phyloP scores from a whole-genome alignment of 2,329 filamentous ascomycete genomes.

The Tolypocladium endophyticum region DNA sequence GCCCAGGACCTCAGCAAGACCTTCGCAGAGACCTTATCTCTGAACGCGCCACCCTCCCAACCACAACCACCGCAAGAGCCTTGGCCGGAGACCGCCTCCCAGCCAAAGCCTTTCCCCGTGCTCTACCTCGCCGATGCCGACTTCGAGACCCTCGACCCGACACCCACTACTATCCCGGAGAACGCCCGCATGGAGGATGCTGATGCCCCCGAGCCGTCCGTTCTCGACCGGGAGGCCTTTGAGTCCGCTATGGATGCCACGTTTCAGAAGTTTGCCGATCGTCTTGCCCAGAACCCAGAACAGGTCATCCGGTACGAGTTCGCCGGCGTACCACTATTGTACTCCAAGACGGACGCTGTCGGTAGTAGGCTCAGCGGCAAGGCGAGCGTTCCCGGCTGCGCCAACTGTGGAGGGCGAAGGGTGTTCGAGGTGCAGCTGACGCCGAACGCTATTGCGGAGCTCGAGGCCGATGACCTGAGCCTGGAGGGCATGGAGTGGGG shows the following conservation, averaged over 20 bases:
- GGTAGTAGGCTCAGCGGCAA: slow-evolving; percentile 48
- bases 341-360: slow-evolving; percentile 65
- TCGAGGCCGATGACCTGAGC: slow-evolving; percentile 66
- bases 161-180: slow-evolving; percentile 36
- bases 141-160: slow-evolving; percentile 71
- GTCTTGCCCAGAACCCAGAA: slow-evolving; percentile 69
- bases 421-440: slow-evolving; percentile 89
- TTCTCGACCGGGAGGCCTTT: slow-evolving; percentile 59
- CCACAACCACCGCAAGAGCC: slow-evolving; percentile 43
- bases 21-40: slow-evolving; percentile 66
- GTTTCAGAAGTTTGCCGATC: slow-evolving; percentile 73
- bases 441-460: slow-evolving; percentile 78
- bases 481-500: slow-evolving; percentile 97
- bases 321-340: slow-evolving; percentile 62
- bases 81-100: slow-evolving; percentile 60
- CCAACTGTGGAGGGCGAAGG: slow-evolving; percentile 61
- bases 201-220: slow-evolving; percentile 26
- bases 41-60: slow-evolving; percentile 43
- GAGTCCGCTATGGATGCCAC: slow-evolving; percentile 65
- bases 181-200: slow-evolving; percentile 33
- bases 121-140: slow-evolving; percentile 81
- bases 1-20: slow-evolving; percentile 39
- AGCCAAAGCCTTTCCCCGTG: slow-evolving; percentile 61
- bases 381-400: slow-evolving; percentile 60
- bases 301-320: slow-evolving; percentile 78